Evolutionary conservation across 1,139 yeast genomes (phyloP), one percentile per base, ranked within the genome.

Genomic region (Hyphopichia fennica): DNA sequence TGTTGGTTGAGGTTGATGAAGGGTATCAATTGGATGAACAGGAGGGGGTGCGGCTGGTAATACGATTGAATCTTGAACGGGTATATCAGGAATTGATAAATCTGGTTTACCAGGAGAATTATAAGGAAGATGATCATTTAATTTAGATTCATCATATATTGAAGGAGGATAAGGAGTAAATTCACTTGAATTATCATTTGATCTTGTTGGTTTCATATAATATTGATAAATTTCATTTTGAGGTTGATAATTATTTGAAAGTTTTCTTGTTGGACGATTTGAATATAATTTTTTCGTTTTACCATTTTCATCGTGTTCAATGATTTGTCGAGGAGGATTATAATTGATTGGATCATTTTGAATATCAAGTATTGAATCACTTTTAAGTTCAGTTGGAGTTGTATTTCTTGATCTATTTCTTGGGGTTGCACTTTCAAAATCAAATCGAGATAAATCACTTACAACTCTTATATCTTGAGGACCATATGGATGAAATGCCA

Each of bases 401-500:
- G 66, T 45, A 41, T 62, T 60, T 44, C 67, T 46, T 5, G 68
- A 61, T 41, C 67, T 46, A 35, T 47, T 54, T 40, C 57, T 41
- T 2, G 63, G 63, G 10, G 52, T 47, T 3, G 53, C 50, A 17
- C 47, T 45, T 34, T 59, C 63, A 41, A 49, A 58, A 35, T 63
- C 65, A 41, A 64, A 63, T 32, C 69, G 45, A n/a, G 69, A 63
- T 17, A 56, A 45, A 45, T 64, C 69, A 48, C 67, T 61, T 1
- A 63, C 62, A 11, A 64, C 53, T 37, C 65, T 46, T 13, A 50
- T 48, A 18, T 59, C 61, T 18, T 54, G 55, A 14, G 48, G 47
- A 10, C 59, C 62, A 45, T 55, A 53, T 1, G 62, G 63, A 43
- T 63, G 53, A 36, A 53, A 57, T 10, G 52, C 43, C 60, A 56